Evolutionary conservation across 2,329 filamentous ascomycete genomes (phyloP).

Genomic region (Cladophialophora yegresii): DNA sequence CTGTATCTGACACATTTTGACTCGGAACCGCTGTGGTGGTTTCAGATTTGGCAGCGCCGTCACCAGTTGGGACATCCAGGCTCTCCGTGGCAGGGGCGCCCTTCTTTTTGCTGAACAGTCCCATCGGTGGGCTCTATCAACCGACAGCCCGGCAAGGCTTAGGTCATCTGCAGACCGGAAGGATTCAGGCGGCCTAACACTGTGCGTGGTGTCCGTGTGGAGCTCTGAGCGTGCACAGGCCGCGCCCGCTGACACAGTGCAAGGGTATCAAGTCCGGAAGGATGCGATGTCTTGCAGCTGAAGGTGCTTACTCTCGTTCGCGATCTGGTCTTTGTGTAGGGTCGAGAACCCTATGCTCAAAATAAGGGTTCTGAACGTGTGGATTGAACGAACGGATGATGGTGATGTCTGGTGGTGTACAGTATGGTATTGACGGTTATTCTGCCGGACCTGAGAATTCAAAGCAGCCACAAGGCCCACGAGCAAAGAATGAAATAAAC

Average conservation of each 20-base stretch:
- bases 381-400: not conserved
- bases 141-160: not conserved
- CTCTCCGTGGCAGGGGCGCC: not conserved
- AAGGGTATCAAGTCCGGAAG: not conserved
- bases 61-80: constrained; percentile 2
- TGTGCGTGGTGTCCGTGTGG: constrained; percentile 1
- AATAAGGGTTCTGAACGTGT: not conserved
- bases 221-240: not conserved
- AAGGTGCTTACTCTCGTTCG: constrained; percentile 7
- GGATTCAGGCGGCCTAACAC: not conserved
- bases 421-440: not conserved
- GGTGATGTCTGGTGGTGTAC: not conserved
- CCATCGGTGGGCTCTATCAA: constrained; percentile 14
- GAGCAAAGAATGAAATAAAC: constrained; percentile 14
- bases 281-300: constrained; percentile 7
- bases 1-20: constrained; percentile 30
- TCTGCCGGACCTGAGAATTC: constrained; percentile 13
- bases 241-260: not conserved
- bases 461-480: constrained; percentile 15
- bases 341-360: not conserved
- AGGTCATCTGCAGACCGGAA: not conserved
- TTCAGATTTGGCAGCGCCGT: constrained; percentile 25
- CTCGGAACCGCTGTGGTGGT: constrained; percentile 30
- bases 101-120: constrained; percentile 27
- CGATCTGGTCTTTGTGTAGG: not conserved